These are phyloP conservation scores for Epichloe elymi DNA, from an alignment of 2,329 filamentous ascomycete species.

Conservation along the genomic window DNA sequence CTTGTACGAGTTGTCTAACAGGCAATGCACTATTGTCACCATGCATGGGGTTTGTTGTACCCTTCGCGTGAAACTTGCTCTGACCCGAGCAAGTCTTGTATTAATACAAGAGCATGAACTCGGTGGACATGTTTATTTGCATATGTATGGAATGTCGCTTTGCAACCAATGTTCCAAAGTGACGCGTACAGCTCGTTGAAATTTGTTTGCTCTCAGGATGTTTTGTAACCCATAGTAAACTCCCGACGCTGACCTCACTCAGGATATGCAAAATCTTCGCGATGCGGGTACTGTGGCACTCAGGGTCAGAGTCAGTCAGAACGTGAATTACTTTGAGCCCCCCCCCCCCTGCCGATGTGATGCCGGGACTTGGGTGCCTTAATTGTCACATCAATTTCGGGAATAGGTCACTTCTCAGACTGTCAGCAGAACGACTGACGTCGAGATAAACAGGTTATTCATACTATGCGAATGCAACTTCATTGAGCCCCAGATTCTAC, in stretches of 20 bases:
- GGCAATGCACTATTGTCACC: neutral
- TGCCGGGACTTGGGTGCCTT: neutral
- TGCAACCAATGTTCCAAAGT: neutral
- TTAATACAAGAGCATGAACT: neutral
- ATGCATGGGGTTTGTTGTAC: neutral
- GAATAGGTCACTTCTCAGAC: neutral
- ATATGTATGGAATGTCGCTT: neutral
- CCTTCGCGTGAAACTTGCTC: neutral
- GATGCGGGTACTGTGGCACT: conserved; percentile 40
- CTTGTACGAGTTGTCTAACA: neutral
- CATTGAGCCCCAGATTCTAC: conserved; percentile 53
- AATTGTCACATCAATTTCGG: neutral
- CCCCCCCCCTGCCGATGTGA: neutral
- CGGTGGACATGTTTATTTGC: neutral
- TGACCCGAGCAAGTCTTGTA: neutral
- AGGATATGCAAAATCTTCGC: conserved; percentile 40
- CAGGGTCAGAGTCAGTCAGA: conserved; percentile 37
- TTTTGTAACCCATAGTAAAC: conserved; percentile 6
- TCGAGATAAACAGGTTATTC: conserved; percentile 44
- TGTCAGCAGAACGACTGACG: conserved; percentile 15
- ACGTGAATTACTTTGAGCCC: conserved; percentile 18
- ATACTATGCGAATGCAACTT: conserved; percentile 54
- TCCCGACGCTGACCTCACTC: neutral
- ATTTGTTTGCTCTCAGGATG: neutral
- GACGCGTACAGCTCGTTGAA: neutral